phyloP scores from a whole-genome alignment of 2,329 filamentous ascomycete genomes.

The Septoria petroselini region DNA sequence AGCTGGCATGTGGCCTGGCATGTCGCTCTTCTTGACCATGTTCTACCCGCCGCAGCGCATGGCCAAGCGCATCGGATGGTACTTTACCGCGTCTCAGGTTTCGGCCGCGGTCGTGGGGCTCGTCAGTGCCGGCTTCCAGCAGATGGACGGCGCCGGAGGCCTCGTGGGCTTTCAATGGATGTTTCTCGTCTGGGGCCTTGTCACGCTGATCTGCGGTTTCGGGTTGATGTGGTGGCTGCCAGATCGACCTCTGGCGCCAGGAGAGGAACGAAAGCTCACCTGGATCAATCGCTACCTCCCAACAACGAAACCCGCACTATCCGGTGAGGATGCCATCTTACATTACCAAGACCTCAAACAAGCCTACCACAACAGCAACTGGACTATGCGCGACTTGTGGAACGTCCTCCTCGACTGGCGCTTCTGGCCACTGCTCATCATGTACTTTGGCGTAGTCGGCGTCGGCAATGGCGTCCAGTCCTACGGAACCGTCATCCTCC shows the following conservation, averaged over 20 bases:
- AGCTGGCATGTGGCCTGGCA: conserved; percentile 92
- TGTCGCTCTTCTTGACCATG: conserved; percentile 87
- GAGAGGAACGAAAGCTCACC: conserved; percentile 53
- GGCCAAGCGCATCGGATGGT: conserved; percentile 82
- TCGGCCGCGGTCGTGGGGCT: conserved; percentile 86
- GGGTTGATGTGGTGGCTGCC: conserved; percentile 85
- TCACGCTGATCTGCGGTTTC: conserved; percentile 69
- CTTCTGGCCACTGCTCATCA: conserved; percentile 78
- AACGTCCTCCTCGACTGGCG: conserved; percentile 79
- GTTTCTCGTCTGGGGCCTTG: conserved; percentile 82
- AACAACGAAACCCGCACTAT: conserved; percentile 65
- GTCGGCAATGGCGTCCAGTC: conserved; percentile 87
- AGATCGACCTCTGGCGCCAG: conserved; percentile 73
- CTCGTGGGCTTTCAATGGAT: conserved; percentile 87
- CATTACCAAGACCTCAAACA: conserved; percentile 80
- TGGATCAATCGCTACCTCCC: conserved; percentile 66
- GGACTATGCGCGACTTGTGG: conserved; percentile 68
- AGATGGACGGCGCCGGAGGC: conserved; percentile 77
- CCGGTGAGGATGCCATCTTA: conserved; percentile 71
- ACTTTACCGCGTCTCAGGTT: conserved; percentile 84
- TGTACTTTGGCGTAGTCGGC: conserved; percentile 94
- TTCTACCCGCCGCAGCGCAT: conserved; percentile 87
- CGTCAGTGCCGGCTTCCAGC: conserved; percentile 85
- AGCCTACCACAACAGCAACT: conserved; percentile 72
- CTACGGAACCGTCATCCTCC: conserved; percentile 84